These are phyloP conservation scores for Clavariopsis aquatica DNA, from an alignment of 495 filamentous ascomycete species.

Conservation along the genomic window DNA sequence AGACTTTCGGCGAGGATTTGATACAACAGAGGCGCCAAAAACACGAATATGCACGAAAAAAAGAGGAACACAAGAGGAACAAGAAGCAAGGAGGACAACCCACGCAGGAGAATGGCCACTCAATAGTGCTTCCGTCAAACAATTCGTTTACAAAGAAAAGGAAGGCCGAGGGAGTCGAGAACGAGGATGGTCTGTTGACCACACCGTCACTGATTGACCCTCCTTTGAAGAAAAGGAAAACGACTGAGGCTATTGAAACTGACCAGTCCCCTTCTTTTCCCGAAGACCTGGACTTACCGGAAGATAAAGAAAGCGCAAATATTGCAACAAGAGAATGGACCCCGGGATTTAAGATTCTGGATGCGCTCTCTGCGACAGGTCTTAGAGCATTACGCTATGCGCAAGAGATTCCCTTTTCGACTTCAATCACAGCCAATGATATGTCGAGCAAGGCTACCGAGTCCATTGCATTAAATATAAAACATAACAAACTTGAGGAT, in stretches of 20 bases:
- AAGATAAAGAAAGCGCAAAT: not conserved
- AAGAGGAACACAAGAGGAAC: slow-evolving; percentile 20
- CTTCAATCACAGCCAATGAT: slow-evolving; percentile 86
- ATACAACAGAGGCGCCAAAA: slow-evolving; percentile 47
- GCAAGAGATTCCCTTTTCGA: slow-evolving; percentile 80
- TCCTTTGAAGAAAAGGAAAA: slow-evolving; percentile 16
- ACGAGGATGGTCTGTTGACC: not conserved
- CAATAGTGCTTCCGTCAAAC: not conserved
- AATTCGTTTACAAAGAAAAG: slow-evolving; percentile 5
- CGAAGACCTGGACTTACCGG: not conserved
- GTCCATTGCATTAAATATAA: slow-evolving; percentile 78
- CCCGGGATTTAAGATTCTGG: slow-evolving; percentile 73
- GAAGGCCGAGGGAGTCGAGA: slow-evolving; percentile 7
- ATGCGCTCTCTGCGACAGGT: slow-evolving; percentile 93
- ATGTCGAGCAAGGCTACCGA: slow-evolving; percentile 73
- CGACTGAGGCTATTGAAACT: not conserved
- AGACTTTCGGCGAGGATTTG: slow-evolving; percentile 73
- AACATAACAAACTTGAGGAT: slow-evolving; percentile 71
- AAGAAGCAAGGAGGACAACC: slow-evolving; percentile 13
- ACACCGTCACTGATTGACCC: not conserved
- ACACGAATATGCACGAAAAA: slow-evolving; percentile 48
- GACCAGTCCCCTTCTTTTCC: too few relatives aligned
- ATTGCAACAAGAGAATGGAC: not conserved
- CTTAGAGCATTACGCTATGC: slow-evolving; percentile 90
- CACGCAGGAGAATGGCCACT: not conserved